Evolutionary conservation across 177 flowering plant species (phyloP), one percentile per base, ranked within the genome.

Genomic region (Vitis hybrid): DNA sequence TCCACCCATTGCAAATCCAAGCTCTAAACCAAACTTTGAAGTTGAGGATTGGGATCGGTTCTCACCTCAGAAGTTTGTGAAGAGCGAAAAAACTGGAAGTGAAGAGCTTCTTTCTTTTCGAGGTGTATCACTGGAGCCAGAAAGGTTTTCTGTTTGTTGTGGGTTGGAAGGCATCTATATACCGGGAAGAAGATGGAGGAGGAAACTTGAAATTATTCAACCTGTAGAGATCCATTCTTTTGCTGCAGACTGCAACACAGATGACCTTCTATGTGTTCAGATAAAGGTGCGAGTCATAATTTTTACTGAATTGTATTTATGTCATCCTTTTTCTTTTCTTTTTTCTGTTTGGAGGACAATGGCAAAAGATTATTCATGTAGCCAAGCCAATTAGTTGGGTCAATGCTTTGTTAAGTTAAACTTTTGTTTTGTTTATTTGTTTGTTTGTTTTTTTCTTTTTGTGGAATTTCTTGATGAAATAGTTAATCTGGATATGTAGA

Each of bases 131-230:
- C 71, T 93, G 73, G 97, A 89, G 74, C 93, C 87, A 56, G 94
- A 92, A 60, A 85, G 97, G 70, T 96, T 91, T 79, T 93, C 98
- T 83, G 95, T 91, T 75, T 81, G 81, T 71, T 96, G 99, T 82
- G 99, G 99, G 66, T 75, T 93, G 67, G 95, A 92, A 79, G 99
- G 99, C 54, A 88, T 93, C 67, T 90, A 88, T 72, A 81, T 81
- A 55, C 99, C 99, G 12, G 98, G 99, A 49, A 82, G 90, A 81
- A 87, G 97, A 80, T 96, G 99, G 98, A 88, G 89, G 80, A 88
- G 86, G 79, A 87, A 91, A 84, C 77, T 96, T 71, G 94, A 96
- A 82, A 87, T 96, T 68, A 82, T 96, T 75, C 98, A 94, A 70
- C 98, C 97, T 65, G 82, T 93, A 62, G 94, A 93, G 72, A 89